Percentiles rank a stretch among this genome's conserved stretches.
phyloP scores from a whole-genome alignment of 2,329 filamentous ascomycete genomes.

The Thermothelomyces thermophilus region DNA sequence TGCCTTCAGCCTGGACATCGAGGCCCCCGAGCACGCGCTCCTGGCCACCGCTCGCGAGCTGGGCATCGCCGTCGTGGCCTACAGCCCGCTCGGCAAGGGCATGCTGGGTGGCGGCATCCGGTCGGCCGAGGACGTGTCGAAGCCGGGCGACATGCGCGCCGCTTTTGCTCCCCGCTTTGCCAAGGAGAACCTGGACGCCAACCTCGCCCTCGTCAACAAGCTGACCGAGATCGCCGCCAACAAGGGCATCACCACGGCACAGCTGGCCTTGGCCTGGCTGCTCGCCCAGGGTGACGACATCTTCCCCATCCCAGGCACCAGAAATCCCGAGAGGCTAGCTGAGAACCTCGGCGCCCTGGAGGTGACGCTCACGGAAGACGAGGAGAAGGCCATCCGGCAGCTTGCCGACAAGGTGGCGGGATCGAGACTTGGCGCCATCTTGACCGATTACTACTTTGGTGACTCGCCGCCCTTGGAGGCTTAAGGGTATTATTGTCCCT shows the following conservation, averaged over 20 bases:
- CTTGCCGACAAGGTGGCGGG: not conserved
- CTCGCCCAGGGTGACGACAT: constrained; percentile 42
- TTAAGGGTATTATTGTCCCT: too few relatives aligned
- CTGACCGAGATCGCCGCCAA: constrained; percentile 29
- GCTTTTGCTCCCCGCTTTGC: constrained; percentile 18
- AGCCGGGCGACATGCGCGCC: constrained; percentile 38
- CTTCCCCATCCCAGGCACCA: constrained; percentile 39
- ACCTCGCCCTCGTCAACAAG: constrained; percentile 47
- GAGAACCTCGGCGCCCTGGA: constrained; percentile 25
- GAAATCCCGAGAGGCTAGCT: not conserved
- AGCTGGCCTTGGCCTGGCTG: constrained; percentile 58
- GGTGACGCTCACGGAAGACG: constrained; percentile 29
- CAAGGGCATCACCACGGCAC: constrained; percentile 47
- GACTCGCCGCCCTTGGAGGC: not conserved
- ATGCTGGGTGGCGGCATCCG: constrained; percentile 45
- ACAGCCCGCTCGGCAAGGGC: constrained; percentile 52
- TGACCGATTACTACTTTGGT: not conserved
- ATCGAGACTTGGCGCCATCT: not conserved
- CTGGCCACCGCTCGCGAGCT: constrained; percentile 46
- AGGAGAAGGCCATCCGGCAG: constrained; percentile 28
- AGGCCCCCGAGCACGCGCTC: constrained; percentile 38
- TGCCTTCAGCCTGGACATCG: constrained; percentile 46
- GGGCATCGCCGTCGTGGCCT: constrained; percentile 36
- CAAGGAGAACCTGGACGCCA: constrained; percentile 41
- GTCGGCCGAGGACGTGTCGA: constrained; percentile 38